Evolutionary conservation across 106 monocot species (phyloP), one percentile per base, ranked within the genome.

Genomic region (Gastrodia elata): DNA sequence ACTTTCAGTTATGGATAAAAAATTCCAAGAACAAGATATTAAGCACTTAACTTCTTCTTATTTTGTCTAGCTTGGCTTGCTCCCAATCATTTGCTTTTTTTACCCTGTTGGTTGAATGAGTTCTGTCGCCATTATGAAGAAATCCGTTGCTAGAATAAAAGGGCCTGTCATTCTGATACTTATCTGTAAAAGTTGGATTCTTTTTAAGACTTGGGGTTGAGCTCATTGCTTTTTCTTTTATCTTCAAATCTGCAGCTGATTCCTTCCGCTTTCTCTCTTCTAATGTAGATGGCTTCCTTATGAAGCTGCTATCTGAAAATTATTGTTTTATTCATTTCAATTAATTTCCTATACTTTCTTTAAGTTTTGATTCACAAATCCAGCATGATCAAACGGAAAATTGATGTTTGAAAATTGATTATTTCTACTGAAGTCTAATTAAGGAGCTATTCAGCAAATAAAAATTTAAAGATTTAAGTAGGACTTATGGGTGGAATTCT

Each of bases 171-270:
- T 82, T 83, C 70, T 55, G 75, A 34, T 73, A 77, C 22, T 79
- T 86, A 34, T 76, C 81, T 25, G 88, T 75, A 64, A 82, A 84
- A 37, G 86, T 83, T 42, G 88, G 67, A 20, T 80, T 81, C 71
- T 70, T 86, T 68, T 79, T 88, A 27, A 74, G 59, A 18, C 37
- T 70, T 35, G 78, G 74, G 26, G 67, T 67, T 44, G 74, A 42
- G 38, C 71, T 68, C 65, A 20, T 56, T 48, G 39, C 61, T 40
- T 80, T 85, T 44, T 65, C 79, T 69, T 74, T 37, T 20, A 41
- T 22, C 40, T 76, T 84, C 36, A 33, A 16, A 33, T 80, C 71
- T 57, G 46, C 35, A 35, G 28, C 33, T 5, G 30, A 39, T 6
- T 81, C 77, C 43, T 76, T 71, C 38, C 35, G 70, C 68, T 26